Conservation (phyloP, 2,329 filamentous ascomycete species). For the Stagonosporopsis chrysanthemi region DNA sequence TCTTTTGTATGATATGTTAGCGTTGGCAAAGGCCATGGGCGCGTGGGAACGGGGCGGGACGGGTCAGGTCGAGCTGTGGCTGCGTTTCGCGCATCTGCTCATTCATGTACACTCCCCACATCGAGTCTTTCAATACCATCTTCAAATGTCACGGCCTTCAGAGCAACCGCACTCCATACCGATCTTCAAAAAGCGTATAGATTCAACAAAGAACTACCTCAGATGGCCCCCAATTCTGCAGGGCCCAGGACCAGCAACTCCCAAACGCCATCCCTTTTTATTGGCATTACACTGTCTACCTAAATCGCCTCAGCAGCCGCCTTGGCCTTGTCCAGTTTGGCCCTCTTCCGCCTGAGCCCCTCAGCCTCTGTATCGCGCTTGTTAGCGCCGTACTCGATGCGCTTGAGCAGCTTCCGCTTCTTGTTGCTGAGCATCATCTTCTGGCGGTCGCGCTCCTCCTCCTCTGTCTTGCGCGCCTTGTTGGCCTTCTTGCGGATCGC, state of each 20-base stretch:
- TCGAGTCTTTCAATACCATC: slow-evolving; percentile 10
- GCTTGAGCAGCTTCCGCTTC: slow-evolving; percentile 96
- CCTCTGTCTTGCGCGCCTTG: slow-evolving; percentile 68
- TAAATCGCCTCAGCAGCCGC: slow-evolving; percentile 37
- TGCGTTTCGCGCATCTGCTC: not conserved
- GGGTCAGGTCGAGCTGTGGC: not conserved
- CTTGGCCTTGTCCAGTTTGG: slow-evolving; percentile 76
- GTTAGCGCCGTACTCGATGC: slow-evolving; percentile 95
- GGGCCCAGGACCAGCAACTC: slow-evolving; percentile 6
- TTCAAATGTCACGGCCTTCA: not conserved
- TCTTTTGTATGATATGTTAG: slow-evolving; percentile 23
- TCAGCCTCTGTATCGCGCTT: slow-evolving; percentile 91
- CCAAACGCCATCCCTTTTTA: slow-evolving; percentile 17
- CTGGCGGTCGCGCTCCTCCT: slow-evolving; percentile 87
- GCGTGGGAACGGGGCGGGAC: slow-evolving; percentile 3
- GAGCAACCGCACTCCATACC: too few species aligned
- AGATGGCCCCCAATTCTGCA: not conserved
- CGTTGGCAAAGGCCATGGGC: slow-evolving; percentile 16
- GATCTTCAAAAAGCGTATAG: not conserved
- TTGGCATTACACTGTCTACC: not conserved
- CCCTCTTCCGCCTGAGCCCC: slow-evolving; percentile 85
- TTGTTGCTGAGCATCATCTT: slow-evolving; percentile 99
- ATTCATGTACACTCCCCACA: not conserved
- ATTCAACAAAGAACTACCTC: not conserved
- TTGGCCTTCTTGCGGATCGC: slow-evolving; percentile 72